phyloP scores from a whole-genome alignment of 306 rosid genomes.

The Quercus robur region DNA sequence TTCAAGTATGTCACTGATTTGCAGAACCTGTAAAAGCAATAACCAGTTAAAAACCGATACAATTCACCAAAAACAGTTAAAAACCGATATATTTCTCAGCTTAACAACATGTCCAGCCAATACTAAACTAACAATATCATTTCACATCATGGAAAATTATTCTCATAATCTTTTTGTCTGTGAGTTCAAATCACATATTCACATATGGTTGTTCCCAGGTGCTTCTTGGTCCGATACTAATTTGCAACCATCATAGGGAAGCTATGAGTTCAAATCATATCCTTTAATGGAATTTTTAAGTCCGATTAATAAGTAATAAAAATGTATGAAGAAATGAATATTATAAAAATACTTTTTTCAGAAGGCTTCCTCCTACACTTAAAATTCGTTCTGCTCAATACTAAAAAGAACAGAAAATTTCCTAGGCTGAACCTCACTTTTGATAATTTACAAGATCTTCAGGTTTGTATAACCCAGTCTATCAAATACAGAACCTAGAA shows the following conservation, averaged over 20 bases:
- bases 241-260: background rate
- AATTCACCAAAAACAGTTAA: background rate
- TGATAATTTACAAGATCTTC: too few relatives aligned
- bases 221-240: background rate
- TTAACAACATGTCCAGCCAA: background rate
- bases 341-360: background rate
- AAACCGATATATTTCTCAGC: background rate
- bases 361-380: background rate
- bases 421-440: too few relatives aligned
- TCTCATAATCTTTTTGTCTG: background rate
- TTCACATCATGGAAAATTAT: background rate
- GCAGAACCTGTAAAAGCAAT: conserved; percentile 58
- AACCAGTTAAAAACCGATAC: background rate
- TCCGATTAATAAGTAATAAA: background rate
- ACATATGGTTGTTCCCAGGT: background rate
- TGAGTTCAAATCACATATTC: background rate
- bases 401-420: too few relatives aligned
- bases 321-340: background rate
- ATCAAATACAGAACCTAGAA: too few relatives aligned
- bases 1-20: conserved; percentile 87
- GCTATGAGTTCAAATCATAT: background rate
- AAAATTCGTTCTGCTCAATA: too few relatives aligned
- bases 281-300: background rate
- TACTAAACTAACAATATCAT: background rate
- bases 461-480: too few relatives aligned